These are phyloP conservation scores for Globisporangium orthogonon DNA, from an alignment of 352 stramenopile genomes.

Conservation along the genomic window DNA sequence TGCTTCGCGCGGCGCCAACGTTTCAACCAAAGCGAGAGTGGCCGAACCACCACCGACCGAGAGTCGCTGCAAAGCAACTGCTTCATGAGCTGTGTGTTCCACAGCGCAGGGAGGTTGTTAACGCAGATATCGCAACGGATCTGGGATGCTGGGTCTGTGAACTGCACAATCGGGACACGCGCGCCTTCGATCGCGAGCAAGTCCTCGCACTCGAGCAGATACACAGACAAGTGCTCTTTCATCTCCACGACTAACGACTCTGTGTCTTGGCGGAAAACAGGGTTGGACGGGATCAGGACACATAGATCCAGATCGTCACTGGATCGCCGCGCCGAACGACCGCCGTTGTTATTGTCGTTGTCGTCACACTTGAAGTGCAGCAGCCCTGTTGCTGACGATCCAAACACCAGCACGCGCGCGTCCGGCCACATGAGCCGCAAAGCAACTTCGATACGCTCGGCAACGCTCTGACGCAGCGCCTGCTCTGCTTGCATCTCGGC, in stretches of 20 bases:
- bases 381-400: constrained; percentile 53
- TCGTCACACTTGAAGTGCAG: constrained; percentile 8
- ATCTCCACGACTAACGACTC: constrained; percentile 46
- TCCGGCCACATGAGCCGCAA: constrained; percentile 64
- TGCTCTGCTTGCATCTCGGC: constrained; percentile 15
- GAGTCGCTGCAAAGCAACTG: constrained; percentile 15
- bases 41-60: neutral
- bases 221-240: constrained; percentile 63
- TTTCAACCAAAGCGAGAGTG: constrained; percentile 40
- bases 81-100: constrained; percentile 65
- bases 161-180: constrained; percentile 69
- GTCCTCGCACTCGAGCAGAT: constrained; percentile 24
- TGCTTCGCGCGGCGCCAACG: constrained; percentile 33
- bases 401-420: constrained; percentile 54
- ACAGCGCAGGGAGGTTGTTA: constrained; percentile 78
- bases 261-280: constrained; percentile 41
- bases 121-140: constrained; percentile 69
- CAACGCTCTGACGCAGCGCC: constrained; percentile 21
- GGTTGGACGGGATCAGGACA: constrained; percentile 49
- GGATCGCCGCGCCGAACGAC: neutral
- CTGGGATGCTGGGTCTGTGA: constrained; percentile 24
- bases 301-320: constrained; percentile 71
- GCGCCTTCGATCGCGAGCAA: constrained; percentile 33
- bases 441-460: constrained; percentile 27
- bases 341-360: neutral